Evolutionary conservation across 2,329 filamentous ascomycete species (phyloP).

Genomic region (Aspergillus aculeatinus): DNA sequence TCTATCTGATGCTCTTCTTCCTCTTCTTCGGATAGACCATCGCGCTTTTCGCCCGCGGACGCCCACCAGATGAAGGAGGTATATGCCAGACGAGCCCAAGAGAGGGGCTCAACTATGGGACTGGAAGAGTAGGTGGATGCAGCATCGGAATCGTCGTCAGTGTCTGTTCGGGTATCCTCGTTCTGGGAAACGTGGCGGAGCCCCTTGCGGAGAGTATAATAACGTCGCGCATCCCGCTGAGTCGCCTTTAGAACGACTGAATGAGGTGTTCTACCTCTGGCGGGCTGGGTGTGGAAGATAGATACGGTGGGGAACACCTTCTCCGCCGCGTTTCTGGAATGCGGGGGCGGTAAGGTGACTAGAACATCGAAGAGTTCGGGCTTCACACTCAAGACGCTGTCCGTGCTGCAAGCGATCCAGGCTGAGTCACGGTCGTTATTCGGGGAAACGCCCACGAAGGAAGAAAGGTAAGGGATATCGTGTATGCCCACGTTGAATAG

Average conservation of each 20-base stretch:
- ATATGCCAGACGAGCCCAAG: constrained; percentile 62
- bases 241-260: constrained; percentile 68
- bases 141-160: constrained; percentile 39
- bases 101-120: constrained; percentile 55
- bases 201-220: constrained; percentile 65
- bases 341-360: constrained; percentile 71
- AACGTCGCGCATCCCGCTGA: constrained; percentile 84
- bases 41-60: constrained; percentile 60
- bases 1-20: constrained; percentile 49
- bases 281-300: constrained; percentile 57
- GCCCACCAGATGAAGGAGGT: constrained; percentile 68
- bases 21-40: constrained; percentile 55
- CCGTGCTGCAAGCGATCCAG: constrained; percentile 94
- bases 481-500: constrained; percentile 94
- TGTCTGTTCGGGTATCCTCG: constrained; percentile 20
- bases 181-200: constrained; percentile 45
- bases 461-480: constrained; percentile 78
- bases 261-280: constrained; percentile 40
- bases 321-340: constrained; percentile 57
- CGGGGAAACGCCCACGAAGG: constrained; percentile 55
- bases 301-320: constrained; percentile 76
- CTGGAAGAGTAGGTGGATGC: constrained; percentile 45
- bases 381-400: constrained; percentile 87
- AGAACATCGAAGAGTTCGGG: constrained; percentile 84
- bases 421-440: constrained; percentile 51